phyloP scores from a whole-genome alignment of 169 alveolate genomes.

The Besnoitia besnoiti region DNA sequence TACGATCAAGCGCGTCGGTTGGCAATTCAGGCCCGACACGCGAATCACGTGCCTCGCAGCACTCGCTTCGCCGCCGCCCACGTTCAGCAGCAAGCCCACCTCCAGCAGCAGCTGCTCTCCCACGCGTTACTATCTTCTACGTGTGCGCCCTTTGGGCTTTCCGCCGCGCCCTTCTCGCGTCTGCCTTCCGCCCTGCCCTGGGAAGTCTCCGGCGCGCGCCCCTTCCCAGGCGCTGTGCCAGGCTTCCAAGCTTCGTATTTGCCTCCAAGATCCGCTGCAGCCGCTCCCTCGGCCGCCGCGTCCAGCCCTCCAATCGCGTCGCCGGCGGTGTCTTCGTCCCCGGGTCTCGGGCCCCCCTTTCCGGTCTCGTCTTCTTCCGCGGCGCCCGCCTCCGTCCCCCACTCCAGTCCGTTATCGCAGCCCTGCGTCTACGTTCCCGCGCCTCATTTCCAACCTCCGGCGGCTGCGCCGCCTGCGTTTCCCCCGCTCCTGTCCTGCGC shows the following conservation, averaged over 20 bases:
- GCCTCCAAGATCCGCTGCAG: no score
- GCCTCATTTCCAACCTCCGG: no score
- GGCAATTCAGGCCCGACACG: conserved; percentile 66
- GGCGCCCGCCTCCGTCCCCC: no score
- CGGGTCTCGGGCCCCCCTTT: neutral
- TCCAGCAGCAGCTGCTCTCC: conserved; percentile 11
- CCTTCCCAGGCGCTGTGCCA: neutral
- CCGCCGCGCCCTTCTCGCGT: no score
- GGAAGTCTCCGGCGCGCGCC: no score
- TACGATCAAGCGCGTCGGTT: conserved; percentile 63
- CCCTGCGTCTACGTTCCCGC: no score
- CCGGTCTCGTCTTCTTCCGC: neutral
- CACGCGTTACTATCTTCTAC: neutral
- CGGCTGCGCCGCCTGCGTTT: no score
- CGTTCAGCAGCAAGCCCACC: conserved; percentile 32
- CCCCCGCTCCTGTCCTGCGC: no score
- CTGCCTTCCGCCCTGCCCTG: no score
- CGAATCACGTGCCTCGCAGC: conserved; percentile 64
- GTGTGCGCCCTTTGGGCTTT: no score
- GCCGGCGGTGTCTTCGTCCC: neutral
- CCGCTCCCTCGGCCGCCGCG: no score
- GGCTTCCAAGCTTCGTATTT: neutral
- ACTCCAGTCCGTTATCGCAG: no score
- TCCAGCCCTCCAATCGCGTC: neutral
- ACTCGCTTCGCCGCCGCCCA: conserved; percentile 43